phyloP scores from a whole-genome alignment of 1,284 basidiomycete species.

The Moesziomyces parantarcticus region DNA sequence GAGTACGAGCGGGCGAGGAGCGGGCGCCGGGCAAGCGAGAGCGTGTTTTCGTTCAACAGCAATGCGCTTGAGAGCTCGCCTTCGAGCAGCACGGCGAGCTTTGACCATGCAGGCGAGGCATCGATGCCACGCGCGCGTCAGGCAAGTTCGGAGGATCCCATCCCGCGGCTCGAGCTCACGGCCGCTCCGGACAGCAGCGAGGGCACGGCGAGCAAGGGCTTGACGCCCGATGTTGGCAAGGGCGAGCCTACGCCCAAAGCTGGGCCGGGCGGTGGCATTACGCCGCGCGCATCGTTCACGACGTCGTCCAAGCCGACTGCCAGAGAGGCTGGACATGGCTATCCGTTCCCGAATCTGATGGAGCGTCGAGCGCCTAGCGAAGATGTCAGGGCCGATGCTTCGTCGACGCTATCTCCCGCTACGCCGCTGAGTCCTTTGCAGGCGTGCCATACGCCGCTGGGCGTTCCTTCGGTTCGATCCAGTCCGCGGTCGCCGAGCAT shows the following conservation, averaged over 20 bases:
- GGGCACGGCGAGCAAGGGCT: background rate
- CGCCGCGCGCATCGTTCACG: slow-evolving; percentile 25
- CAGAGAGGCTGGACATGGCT: slow-evolving; percentile 1
- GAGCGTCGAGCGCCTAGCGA: background rate
- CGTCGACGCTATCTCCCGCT: slow-evolving; percentile 8
- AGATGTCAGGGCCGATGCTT: background rate
- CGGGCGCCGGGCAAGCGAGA: slow-evolving; percentile 23
- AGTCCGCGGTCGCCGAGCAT: slow-evolving; percentile 31
- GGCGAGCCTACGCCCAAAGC: slow-evolving; percentile 35
- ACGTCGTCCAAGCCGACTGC: background rate
- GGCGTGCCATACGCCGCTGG: slow-evolving; percentile 6
- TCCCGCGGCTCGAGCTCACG: slow-evolving; percentile 14
- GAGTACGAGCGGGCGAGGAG: slow-evolving; percentile 38
- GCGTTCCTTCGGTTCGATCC: background rate
- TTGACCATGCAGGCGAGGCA: slow-evolving; percentile 12
- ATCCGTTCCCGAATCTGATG: slow-evolving; percentile 33
- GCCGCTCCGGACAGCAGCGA: background rate
- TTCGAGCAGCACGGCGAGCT: slow-evolving; percentile 31
- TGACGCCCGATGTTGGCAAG: slow-evolving; percentile 12
- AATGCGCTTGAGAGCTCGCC: slow-evolving; percentile 38
- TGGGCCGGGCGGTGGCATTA: slow-evolving; percentile 14
- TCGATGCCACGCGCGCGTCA: background rate
- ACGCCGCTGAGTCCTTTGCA: slow-evolving; percentile 28
- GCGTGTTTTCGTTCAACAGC: slow-evolving; percentile 34
- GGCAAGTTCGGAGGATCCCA: slow-evolving; percentile 7